These are phyloP conservation scores for Phytophthora pinifolia DNA, from an alignment of 352 stramenopile genomes.

Conservation along the genomic window DNA sequence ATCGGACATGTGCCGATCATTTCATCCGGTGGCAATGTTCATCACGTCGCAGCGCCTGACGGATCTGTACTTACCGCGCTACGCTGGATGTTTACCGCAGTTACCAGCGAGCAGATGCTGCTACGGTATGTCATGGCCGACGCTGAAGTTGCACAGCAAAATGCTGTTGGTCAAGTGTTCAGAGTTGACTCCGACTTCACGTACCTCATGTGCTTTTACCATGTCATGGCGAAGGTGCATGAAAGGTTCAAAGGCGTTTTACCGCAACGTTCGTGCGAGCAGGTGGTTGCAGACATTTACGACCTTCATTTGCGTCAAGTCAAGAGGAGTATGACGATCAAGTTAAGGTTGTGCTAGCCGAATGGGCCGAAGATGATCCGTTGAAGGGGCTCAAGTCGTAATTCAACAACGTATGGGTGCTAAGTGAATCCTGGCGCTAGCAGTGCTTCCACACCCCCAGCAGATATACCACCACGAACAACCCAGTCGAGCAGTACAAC, in stretches of 20 bases:
- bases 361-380: background rate
- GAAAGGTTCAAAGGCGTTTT: background rate
- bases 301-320: constrained; percentile 12
- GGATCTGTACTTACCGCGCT: background rate
- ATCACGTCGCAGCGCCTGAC: constrained; percentile 2
- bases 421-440: constrained; percentile 7
- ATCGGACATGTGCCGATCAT: background rate
- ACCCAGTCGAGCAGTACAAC: constrained; percentile 11
- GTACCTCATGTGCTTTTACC: constrained; percentile 27
- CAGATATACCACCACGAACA: constrained; percentile 2
- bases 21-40: constrained; percentile 19
- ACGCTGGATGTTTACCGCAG: background rate
- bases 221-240: constrained; percentile 14
- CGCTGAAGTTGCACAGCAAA: constrained; percentile 11
- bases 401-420: background rate
- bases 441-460: constrained; percentile 18
- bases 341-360: background rate
- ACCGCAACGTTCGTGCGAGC: background rate
- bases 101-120: background rate
- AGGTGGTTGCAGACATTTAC: constrained; percentile 15
- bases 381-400: background rate
- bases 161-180: constrained; percentile 9
- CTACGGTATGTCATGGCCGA: constrained; percentile 11
- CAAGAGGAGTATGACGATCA: background rate
- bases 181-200: constrained; percentile 1